A percentile compares a stretch with the other conserved stretches of the same genome.
Conservation (phyloP, 1,284 basidiomycete species). For the Ustilago loliicola region DNA sequence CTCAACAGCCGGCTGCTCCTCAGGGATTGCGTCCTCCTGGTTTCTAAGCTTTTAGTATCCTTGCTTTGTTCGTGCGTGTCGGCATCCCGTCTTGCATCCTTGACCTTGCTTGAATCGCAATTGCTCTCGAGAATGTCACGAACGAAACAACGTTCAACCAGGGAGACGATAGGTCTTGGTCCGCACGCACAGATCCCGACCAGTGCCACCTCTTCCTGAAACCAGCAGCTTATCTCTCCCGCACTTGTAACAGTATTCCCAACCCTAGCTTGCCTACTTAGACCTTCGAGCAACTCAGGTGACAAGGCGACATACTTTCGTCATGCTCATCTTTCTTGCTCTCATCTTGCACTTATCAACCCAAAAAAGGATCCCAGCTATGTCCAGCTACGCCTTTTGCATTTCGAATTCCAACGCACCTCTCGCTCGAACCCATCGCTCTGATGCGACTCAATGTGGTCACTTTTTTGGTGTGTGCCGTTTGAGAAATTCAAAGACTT, state of each 20-base stretch:
- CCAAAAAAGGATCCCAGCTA: not conserved
- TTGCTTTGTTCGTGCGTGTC: too few species aligned
- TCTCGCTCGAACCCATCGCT: not conserved
- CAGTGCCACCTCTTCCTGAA: too few species aligned
- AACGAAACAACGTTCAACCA: too few species aligned
- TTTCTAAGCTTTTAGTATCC: constrained; percentile 47
- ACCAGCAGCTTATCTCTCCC: too few species aligned
- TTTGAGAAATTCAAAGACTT: not conserved
- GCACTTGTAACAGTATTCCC: constrained; percentile 4
- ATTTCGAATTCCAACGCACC: not conserved
- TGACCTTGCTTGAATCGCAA: too few species aligned
- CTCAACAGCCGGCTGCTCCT: constrained; percentile 30
- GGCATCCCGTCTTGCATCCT: not conserved
- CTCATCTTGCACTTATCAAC: not conserved
- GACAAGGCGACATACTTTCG: too few species aligned
- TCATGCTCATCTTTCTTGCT: not conserved
- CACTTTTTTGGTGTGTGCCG: not conserved
- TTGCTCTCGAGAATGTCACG: too few species aligned
- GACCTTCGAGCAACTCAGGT: not conserved
- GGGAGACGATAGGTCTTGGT: too few species aligned
- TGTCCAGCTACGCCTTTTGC: not conserved
- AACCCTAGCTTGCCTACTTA: not conserved
- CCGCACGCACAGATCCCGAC: too few species aligned
- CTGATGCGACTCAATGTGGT: not conserved
- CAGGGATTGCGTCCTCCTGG: constrained; percentile 64